Base-by-base conservation (phyloP, 305 asterid genomes). In the Caryopteris hybrid region DNA sequence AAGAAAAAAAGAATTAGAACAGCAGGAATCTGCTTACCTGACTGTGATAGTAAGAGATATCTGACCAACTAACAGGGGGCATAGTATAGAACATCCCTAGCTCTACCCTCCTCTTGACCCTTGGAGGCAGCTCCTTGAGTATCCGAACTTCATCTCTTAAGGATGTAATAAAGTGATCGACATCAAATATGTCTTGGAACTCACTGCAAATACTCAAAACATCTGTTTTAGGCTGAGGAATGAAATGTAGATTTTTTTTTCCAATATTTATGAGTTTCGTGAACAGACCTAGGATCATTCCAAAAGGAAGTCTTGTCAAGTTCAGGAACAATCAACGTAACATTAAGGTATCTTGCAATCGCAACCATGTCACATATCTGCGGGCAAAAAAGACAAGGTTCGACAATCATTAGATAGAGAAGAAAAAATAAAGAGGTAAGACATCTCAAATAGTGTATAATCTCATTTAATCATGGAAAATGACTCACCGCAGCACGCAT, bases 311-410 rank as follows among this genome's bases (percentile, higher is more conserved):
- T 81, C 79, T 90, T 93, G 65, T 93, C 98, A 8, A 93, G 85
- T 86, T 93, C 96, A 21, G 98, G 98, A 43, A 93, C 97, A 54
- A 93, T 68, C 76, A 93, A 79, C 2, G 98, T 93, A 64, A 90
- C 96, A 67, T 92, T 92, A 64, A 92, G 84, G 80, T 88, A 73
- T 78, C 98, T 86, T n/a, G 98, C 97, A 59, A 93, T 90, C 8
- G 95, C 91, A 74, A 90, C 98, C 98, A 93, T 90, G 80, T 93
- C 98, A 70, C 98, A 92, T 72, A 92, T 90, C 98, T 92, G 82
- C 36, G 69, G 27, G 70, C 61, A 38, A 61, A 36, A 59, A 54
- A 5, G 8, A 61, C 31, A 60, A 56, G 16, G 57, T 52, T 27
- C 61, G 55, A 43, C 59, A 39, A 18, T 16, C 18, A 64, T 38